phyloP scores from a whole-genome alignment of 306 rosid species.

The Neltuma alba region DNA sequence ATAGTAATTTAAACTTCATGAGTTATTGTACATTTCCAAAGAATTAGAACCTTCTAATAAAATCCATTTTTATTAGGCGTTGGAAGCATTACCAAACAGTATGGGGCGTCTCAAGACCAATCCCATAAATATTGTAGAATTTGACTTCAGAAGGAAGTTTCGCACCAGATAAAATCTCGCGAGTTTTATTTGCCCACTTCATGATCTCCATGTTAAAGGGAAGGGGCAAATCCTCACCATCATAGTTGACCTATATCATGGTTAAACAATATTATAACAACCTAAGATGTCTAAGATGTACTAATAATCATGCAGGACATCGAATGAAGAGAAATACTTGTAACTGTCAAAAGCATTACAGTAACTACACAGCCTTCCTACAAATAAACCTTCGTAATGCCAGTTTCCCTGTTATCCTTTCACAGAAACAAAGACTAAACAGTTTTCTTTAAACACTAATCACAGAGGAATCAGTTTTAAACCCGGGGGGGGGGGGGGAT shows the following conservation, averaged over 20 bases:
- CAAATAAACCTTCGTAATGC: not conserved
- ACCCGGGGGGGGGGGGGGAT: not conserved
- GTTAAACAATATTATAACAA: constrained; percentile 15
- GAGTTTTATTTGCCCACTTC: constrained; percentile 88
- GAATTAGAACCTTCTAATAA: constrained; percentile 29
- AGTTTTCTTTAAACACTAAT: not conserved
- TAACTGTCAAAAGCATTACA: constrained; percentile 18
- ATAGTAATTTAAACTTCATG: constrained; percentile 31
- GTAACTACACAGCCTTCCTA: not conserved
- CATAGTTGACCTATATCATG: constrained; percentile 60
- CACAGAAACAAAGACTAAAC: not conserved
- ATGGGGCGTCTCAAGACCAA: constrained; percentile 73
- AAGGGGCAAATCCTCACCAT: constrained; percentile 62
- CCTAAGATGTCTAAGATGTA: not conserved
- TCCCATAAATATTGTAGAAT: constrained; percentile 90
- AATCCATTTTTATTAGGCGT: constrained; percentile 13
- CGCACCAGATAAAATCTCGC: constrained; percentile 68
- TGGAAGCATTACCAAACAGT: constrained; percentile 72
- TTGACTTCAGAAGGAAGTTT: constrained; percentile 83
- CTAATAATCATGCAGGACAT: constrained; percentile 14
- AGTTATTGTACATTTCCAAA: constrained; percentile 26
- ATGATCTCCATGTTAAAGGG: constrained; percentile 82
- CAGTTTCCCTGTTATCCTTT: not conserved
- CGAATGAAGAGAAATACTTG: not conserved
- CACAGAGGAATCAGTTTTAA: not conserved